Evolutionary conservation across 768 basidiomycete genomes (phyloP), one percentile per base, ranked within the genome.

Genomic region (Mycena indigotica): DNA sequence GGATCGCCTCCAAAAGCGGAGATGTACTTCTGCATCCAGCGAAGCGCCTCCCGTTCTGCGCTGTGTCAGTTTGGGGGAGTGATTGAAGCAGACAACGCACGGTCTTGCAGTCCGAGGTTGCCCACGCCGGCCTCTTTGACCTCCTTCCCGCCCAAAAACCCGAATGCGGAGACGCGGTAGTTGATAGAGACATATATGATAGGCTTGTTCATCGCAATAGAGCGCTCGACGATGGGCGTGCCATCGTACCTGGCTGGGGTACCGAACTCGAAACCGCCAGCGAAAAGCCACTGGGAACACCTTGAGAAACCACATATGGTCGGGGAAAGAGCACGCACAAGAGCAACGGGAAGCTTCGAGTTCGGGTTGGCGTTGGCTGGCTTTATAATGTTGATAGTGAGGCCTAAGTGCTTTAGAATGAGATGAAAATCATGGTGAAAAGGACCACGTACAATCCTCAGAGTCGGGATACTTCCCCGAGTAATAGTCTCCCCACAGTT

Each of bases 11-110:
- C 88, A 61, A 89, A 91, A 13, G 77, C 74, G 30, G 63, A 68
- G 56, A 89, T 86, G 63, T 89, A 78, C 44, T 79, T 70, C 58
- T 87, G 79, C 0, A 88, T 79, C 88, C 87, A 91, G 63, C 79
- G 70, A 23, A 91, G 67, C 4, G 84, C 86, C 49, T 82, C 72
- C 0, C 82, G 76, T 62, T 82, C 80, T 86, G 68, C 41, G 24
- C 10, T 10, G n/a, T n/a, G n/a, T 10, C 35, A 38, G n/a, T n/a
- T 10, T n/a, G 35, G n/a, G n/a, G n/a, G 35, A 38, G n/a, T 38
- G 12, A n/a, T n/a, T n/a, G n/a, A n/a, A 10, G 10, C 35, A 38
- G 2, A 35, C 13, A 8, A 68, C 78, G 61, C 63, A 83, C 80
- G 82, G 69, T 88, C 86, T 63, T 76, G 77, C 26, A 88, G 72